phyloP scores from a whole-genome alignment of 768 basidiomycete genomes.

The Chalciporus piperatus region DNA sequence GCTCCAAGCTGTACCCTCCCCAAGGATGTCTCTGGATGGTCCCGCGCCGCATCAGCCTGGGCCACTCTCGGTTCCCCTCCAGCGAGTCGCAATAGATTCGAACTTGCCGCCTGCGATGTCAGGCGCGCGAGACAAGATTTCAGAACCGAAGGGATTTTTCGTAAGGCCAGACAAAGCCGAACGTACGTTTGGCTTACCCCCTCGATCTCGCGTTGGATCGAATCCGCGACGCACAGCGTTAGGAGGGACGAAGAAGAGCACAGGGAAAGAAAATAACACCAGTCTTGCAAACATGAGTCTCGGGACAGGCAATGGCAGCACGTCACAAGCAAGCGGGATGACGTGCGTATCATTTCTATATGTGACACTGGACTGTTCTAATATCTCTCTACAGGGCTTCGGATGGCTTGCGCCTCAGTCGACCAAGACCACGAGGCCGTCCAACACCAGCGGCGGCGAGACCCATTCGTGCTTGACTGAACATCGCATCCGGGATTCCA shows the following conservation, averaged over 20 bases:
- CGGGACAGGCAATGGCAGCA: slow-evolving; percentile 8
- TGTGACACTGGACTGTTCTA: not conserved
- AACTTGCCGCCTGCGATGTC: slow-evolving; percentile 34
- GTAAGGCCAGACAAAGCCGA: slow-evolving; percentile 29
- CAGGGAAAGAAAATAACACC: slow-evolving; percentile 50
- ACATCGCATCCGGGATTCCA: not conserved
- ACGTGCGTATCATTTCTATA: slow-evolving; percentile 45
- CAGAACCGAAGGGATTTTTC: slow-evolving; percentile 35
- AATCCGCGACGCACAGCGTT: slow-evolving; percentile 54
- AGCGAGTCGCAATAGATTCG: slow-evolving; percentile 41
- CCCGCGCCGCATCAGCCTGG: slow-evolving; percentile 9
- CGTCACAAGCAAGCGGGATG: slow-evolving; percentile 39
- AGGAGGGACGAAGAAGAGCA: slow-evolving; percentile 65
- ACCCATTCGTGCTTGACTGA: slow-evolving; percentile 24
- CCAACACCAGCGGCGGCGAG: slow-evolving; percentile 33
- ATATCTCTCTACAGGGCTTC: slow-evolving; percentile 30
- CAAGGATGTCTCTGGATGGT: slow-evolving; percentile 18
- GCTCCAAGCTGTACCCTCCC: slow-evolving; percentile 24
- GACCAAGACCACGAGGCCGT: slow-evolving; percentile 45
- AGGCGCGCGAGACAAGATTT: slow-evolving; percentile 42
- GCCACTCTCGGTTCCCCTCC: slow-evolving; percentile 36
- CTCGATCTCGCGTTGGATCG: slow-evolving; percentile 53
- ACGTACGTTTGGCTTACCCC: slow-evolving; percentile 21
- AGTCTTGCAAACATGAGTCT: slow-evolving; percentile 5
- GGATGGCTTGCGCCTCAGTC: slow-evolving; percentile 42